Evolutionary conservation across 148 eudicot species (phyloP).

Genomic region (Euryodendron excelsum): DNA sequence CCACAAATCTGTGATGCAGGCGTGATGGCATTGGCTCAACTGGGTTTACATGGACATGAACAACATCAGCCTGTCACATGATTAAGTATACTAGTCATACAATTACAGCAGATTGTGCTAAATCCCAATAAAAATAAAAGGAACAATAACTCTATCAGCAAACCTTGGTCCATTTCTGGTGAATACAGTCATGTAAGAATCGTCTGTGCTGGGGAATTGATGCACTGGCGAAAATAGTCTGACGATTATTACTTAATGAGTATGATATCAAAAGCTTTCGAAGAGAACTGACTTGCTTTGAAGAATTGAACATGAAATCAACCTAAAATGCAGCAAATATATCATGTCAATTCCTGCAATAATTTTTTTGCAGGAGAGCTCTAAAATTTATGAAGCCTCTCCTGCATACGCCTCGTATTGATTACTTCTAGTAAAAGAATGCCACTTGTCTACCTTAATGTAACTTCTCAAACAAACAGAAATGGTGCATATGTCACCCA

Average conservation of each 20-base stretch:
- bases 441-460: background rate
- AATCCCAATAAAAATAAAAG: background rate
- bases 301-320: constrained; percentile 86
- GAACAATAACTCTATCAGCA: constrained; percentile 13
- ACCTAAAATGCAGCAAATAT: constrained; percentile 43
- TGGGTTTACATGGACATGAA: constrained; percentile 84
- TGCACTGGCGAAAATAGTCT: constrained; percentile 97
- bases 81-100: constrained; percentile 10
- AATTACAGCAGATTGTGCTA: constrained; percentile 11
- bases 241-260: constrained; percentile 65
- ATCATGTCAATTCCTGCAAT: background rate
- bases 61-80: constrained; percentile 62
- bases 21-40: constrained; percentile 83
- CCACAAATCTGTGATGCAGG: constrained; percentile 81
- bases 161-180: constrained; percentile 99
- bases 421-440: background rate
- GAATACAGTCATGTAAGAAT: constrained; percentile 76
- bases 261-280: constrained; percentile 69
- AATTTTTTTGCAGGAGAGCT: background rate
- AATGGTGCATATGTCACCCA: background rate
- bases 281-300: constrained; percentile 67
- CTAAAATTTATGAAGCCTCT: background rate
- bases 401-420: background rate
- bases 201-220: constrained; percentile 90
- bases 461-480: background rate